Conservation (phyloP, 192 early-diverging fungal genomes). For the Entrophospora sp. region DNA sequence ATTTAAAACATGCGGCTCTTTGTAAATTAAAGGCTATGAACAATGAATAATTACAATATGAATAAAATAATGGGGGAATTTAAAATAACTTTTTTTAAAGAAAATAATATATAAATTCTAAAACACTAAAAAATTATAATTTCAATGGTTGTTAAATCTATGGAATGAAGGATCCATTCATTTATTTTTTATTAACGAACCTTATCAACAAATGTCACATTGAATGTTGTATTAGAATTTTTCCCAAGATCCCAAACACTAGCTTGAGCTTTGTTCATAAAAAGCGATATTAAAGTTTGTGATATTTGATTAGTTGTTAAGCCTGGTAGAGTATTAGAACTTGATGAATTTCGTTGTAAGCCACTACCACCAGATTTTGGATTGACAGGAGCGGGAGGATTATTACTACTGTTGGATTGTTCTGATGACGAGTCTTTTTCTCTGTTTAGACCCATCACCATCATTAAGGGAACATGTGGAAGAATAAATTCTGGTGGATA, state of each 20-base stretch:
- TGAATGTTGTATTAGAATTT: neutral
- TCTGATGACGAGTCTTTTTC: slow-evolving; percentile 26
- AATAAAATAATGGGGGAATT: no score
- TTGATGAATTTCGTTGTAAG: slow-evolving; percentile 5
- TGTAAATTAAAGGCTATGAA: no score
- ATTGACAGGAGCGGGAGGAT: slow-evolving; percentile 19
- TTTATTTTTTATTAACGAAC: slow-evolving; percentile 1
- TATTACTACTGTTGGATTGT: neutral
- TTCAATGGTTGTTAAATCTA: neutral
- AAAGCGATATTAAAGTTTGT: slow-evolving; percentile 7
- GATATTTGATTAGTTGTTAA: slow-evolving; percentile 7
- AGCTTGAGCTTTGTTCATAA: slow-evolving; percentile 26
- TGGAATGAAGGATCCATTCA: no score
- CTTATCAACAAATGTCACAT: slow-evolving; percentile 25
- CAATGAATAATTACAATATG: no score
- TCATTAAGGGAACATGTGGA: slow-evolving; percentile 49
- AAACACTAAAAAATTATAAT: neutral
- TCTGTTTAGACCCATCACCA: slow-evolving; percentile 37
- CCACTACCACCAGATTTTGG: slow-evolving; percentile 14
- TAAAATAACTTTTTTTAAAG: no score
- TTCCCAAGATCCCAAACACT: slow-evolving; percentile 24
- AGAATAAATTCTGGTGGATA: slow-evolving; percentile 49
- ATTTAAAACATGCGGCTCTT: neutral
- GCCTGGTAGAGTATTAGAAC: neutral
- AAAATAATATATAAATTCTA: neutral